Base-by-base conservation (phyloP, 1,139 yeast genomes). In the Zygoascus sp. region DNA sequence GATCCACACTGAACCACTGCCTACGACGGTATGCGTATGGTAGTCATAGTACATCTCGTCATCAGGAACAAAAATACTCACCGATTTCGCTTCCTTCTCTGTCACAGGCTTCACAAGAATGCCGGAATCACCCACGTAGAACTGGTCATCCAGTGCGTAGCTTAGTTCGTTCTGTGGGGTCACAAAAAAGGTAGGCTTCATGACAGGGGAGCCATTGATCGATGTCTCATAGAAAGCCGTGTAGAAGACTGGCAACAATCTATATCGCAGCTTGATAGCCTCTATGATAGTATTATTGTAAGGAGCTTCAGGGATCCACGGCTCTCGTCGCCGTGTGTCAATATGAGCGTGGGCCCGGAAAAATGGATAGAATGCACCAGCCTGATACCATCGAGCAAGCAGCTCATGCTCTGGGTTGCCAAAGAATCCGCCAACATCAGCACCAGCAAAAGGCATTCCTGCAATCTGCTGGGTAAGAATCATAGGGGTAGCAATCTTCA, bases 291-390 rank as follows among this genome's bases (percentile, higher is more conserved):
- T 63, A 0, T 78, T 69, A n/a, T 83, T 79, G 57, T 77, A 80
- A 3, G 92, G 90, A 25, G 81, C 94, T 2, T 86, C 86, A 1
- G 84, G 75, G 42, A 90, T 66, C 82, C 90, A 92, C 1, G 98
- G 98, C 61, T 92, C 99, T 52, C 97, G 77, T 65, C 97, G 79
- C 59, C 84, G 75, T 0, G 97, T 75, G 64, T 92, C 97, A 49
- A 90, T 84, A 68, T 94, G 97, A 0, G 97, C 97, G 68, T 92
- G 99, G 0, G 84, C 97, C 60, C 98, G 75, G 72, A 92, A 90
- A 61, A 92, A 94, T 37, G 98, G 98, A 65, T 90, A 90, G 81
- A 95, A 92, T 21, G 86, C 79, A 50, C 96, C 98, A 1, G 95
- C 76, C 65, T 92, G 98, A 64, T 90, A 90, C 98, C 98, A 92